Evolutionary conservation across 2,329 filamentous ascomycete genomes (phyloP).

Genomic region (Daldinia eschscholtzii): DNA sequence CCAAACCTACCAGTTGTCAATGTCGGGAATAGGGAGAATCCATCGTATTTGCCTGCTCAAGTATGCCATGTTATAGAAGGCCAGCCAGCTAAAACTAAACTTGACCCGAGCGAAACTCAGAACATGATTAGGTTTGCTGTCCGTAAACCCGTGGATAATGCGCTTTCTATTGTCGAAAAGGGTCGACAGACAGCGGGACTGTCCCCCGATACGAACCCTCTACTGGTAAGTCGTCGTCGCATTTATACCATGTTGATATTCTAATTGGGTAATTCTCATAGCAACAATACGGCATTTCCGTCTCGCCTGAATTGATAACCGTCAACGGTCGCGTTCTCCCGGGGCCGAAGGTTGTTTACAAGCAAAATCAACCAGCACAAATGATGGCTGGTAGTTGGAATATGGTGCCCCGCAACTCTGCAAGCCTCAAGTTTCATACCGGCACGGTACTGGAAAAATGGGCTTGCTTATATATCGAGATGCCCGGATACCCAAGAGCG

Average conservation of each 20-base stretch:
- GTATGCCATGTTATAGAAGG: constrained; percentile 68
- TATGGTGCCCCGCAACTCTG: neutral
- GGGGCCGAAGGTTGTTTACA: constrained; percentile 67
- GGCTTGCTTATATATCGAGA: neutral
- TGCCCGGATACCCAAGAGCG: neutral
- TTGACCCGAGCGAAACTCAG: constrained; percentile 65
- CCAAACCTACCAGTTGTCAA: constrained; percentile 67
- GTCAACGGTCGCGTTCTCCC: constrained; percentile 72
- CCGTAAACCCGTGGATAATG: constrained; percentile 67
- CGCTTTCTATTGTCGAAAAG: constrained; percentile 64
- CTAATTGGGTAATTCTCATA: constrained; percentile 39
- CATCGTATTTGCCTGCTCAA: constrained; percentile 70
- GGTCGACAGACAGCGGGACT: constrained; percentile 65
- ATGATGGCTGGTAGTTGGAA: constrained; percentile 12
- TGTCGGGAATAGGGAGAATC: constrained; percentile 65
- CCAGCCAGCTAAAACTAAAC: constrained; percentile 64
- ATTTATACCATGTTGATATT: neutral
- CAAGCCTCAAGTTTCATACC: constrained; percentile 5
- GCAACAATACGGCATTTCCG: constrained; percentile 65
- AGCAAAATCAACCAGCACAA: neutral
- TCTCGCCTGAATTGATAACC: constrained; percentile 66
- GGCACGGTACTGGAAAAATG: constrained; percentile 1
- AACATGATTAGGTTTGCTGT: constrained; percentile 73
- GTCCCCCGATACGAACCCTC: constrained; percentile 51
- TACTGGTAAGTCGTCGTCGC: constrained; percentile 17